Evolutionary conservation across 2,329 filamentous ascomycete genomes (phyloP).

Genomic region (Ophiocordyceps polyrhachis-furcata): DNA sequence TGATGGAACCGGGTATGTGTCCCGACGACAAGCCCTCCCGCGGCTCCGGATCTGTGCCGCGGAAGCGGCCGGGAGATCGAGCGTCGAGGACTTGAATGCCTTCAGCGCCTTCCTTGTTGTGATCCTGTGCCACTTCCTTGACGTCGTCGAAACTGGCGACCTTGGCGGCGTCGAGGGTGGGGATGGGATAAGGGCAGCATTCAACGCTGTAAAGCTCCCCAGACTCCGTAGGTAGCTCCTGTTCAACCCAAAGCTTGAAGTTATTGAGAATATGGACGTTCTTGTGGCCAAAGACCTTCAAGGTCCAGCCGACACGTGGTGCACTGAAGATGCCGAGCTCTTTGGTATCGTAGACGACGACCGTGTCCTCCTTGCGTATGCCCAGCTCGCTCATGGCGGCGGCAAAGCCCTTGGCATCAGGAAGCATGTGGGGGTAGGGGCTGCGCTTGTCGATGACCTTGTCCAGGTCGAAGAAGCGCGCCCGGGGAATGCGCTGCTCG

Average conservation of each 20-base stretch:
- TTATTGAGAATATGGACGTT: slow-evolving; percentile 88
- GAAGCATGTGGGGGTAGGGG: slow-evolving; percentile 93
- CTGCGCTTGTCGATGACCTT: slow-evolving; percentile 73
- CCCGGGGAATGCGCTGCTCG: slow-evolving; percentile 66
- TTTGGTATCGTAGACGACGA: slow-evolving; percentile 86
- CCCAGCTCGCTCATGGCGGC: slow-evolving; percentile 78
- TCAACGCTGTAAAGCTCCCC: slow-evolving; percentile 52
- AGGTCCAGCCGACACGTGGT: slow-evolving; percentile 83
- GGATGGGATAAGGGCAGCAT: slow-evolving; percentile 45
- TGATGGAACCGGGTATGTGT: slow-evolving; percentile 79
- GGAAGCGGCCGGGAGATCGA: slow-evolving; percentile 59
- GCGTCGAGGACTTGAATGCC: slow-evolving; percentile 83
- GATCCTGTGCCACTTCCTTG: slow-evolving; percentile 53
- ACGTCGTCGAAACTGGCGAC: slow-evolving; percentile 73
- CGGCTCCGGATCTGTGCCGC: slow-evolving; percentile 70
- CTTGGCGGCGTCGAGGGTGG: slow-evolving; percentile 38
- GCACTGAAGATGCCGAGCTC: slow-evolving; percentile 90
- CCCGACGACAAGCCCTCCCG: slow-evolving; percentile 72
- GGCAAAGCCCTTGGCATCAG: slow-evolving; percentile 61
- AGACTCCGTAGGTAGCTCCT: slow-evolving; percentile 66
- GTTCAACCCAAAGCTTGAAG: slow-evolving; percentile 80
- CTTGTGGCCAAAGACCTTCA: slow-evolving; percentile 74
- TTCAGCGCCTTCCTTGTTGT: slow-evolving; percentile 67
- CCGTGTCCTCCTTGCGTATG: slow-evolving; percentile 67
- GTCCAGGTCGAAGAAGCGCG: slow-evolving; percentile 93